Evolutionary conservation across 768 basidiomycete species (phyloP).

Genomic region (Dacryopinax spathularia): DNA sequence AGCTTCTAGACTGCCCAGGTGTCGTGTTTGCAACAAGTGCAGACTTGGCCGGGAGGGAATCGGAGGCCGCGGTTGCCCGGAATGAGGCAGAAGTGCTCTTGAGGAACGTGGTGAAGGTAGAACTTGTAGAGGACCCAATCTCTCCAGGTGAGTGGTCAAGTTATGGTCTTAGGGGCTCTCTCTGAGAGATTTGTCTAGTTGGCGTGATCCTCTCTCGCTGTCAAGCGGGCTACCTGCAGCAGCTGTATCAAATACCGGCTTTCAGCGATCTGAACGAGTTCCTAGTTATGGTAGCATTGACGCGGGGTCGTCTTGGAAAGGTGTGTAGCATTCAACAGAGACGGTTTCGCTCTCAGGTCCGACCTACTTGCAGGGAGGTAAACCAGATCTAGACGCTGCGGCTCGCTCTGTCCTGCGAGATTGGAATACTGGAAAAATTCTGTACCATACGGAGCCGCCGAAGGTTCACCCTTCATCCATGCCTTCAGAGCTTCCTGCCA

Average conservation of each 20-base stretch:
- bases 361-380: conserved; percentile 50
- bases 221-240: conserved; percentile 52
- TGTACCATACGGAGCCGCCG: conserved; percentile 74
- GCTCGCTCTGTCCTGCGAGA: conserved; percentile 73
- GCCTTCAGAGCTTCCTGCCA: conserved; percentile 26
- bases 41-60: conserved; percentile 26
- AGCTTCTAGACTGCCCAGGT: conserved; percentile 89
- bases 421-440: conserved; percentile 95
- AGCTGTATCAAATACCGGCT: conserved; percentile 71
- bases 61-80: conserved; percentile 23
- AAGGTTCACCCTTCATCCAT: conserved; percentile 61
- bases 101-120: conserved; percentile 79
- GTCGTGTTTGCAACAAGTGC: conserved; percentile 82
- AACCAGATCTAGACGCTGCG: conserved; percentile 70
- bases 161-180: too few relatives aligned
- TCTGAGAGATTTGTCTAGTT: conserved; percentile 32
- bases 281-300: conserved; percentile 76
- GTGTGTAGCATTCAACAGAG: conserved; percentile 24
- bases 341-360: background rate
- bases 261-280: conserved; percentile 66
- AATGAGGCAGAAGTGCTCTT: conserved; percentile 50
- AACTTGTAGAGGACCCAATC: conserved; percentile 81
- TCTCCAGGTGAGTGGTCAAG: conserved; percentile 51
- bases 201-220: conserved; percentile 75
- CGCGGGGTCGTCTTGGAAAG: conserved; percentile 70